phyloP scores from a whole-genome alignment of 2,329 filamentous ascomycete genomes.

The Colletotrichum sp. region DNA sequence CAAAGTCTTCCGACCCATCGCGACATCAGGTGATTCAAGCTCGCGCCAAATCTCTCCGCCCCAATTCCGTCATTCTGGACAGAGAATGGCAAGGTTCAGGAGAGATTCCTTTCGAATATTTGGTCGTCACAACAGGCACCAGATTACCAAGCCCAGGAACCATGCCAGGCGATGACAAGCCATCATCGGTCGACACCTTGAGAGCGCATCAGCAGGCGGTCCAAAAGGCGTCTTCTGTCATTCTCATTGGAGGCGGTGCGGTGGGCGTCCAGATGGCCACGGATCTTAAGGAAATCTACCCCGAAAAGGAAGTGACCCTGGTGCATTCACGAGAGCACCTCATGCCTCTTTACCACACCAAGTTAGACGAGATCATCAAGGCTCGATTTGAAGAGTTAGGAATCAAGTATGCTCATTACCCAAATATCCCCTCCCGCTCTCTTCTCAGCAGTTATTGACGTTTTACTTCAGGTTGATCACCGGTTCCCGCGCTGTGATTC shows the following conservation, averaged over 20 bases:
- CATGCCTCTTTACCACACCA: conserved; percentile 29
- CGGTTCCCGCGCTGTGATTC: background rate
- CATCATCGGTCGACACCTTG: conserved; percentile 32
- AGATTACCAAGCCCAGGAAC: background rate
- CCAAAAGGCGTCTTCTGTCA: conserved; percentile 25
- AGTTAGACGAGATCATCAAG: conserved; percentile 1
- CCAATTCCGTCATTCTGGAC: background rate
- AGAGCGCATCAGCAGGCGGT: conserved; percentile 30
- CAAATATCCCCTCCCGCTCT: accelerated
- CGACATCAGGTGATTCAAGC: conserved; percentile 3
- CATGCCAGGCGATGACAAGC: background rate
- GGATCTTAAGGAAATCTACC: conserved; percentile 51
- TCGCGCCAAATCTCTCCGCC: background rate
- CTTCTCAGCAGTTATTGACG: background rate
- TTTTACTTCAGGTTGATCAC: background rate
- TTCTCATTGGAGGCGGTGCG: conserved; percentile 49
- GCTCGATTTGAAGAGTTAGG: background rate
- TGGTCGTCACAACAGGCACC: background rate
- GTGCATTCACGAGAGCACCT: conserved; percentile 50
- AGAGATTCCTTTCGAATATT: background rate
- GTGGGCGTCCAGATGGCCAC: conserved; percentile 54
- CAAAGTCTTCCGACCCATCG: background rate
- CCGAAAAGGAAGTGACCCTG: conserved; percentile 49
- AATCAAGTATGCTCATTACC: background rate
- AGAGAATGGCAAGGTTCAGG: conserved; percentile 1